Evolutionary conservation across 2,329 filamentous ascomycete species (phyloP), one percentile per base, ranked within the genome.

Genomic region (Chaetoscypha palmicola): DNA sequence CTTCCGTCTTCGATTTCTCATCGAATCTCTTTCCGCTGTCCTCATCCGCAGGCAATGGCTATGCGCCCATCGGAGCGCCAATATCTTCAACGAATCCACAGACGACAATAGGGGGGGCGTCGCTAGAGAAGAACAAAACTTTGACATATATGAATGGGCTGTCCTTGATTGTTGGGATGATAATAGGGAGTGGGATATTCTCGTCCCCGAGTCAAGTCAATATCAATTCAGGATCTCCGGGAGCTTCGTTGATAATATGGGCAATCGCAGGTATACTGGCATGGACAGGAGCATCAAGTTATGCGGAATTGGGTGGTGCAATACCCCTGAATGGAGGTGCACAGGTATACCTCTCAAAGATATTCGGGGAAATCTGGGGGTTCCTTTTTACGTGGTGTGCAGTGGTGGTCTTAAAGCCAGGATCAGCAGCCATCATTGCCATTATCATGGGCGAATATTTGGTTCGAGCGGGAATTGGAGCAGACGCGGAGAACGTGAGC

Each of bases 401-500:
- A 1, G 88, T 97, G 12, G 76, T 92, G 48, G 92, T 98, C 10
- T 71, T 98, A 49, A 97, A 96, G 67, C 92, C 92, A 0, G 92
- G 92, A 2, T 86, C 86, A 30, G 83, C 89, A 8, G 92, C 92
- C 49, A 98, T 98, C 61, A 88, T 98, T 52, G 77, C 91, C 53
- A 96, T 98, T 55, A 96, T 98, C 59, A 96, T 97, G 72, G 92
- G 92, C 33, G 92, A 98, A 66, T 98, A 98, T 61, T 70, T 95
- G n/a, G 87, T 96, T 41, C 77, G 89, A 36, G 90, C 89, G 11
- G 75, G 85, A 33, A 83, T 94, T 46, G 90, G 90, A 7, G 81
- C 89, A n/a, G 87, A 95, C 46, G 86, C 86, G 2, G 81, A 86
- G 58, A 79, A 80, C 19, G 76, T 89, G 43, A 92, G 79, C 59